Evolutionary conservation across 805 yeast genomes (phyloP), one percentile per base, ranked within the genome.

Genomic region (Clavispora asparagi): DNA sequence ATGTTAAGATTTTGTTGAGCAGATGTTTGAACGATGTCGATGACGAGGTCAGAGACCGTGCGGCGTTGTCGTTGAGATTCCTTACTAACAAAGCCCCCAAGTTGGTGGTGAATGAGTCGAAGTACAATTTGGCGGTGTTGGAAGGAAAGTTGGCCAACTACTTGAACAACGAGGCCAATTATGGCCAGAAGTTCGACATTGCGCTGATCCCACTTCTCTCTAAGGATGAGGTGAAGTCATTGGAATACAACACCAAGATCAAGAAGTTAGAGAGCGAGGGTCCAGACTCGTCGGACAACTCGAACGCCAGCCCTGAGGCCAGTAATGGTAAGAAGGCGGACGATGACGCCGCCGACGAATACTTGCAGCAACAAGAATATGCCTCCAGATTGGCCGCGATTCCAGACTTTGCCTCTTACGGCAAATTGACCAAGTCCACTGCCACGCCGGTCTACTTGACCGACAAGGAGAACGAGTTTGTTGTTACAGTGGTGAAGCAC

Each of bases 21-120:
- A 83, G 97, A 70, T 89, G 96, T 55, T 78, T 90, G 54, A 86
- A 79, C 54, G 99, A 92, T 66, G 79, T 76, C 39, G 97, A 92
- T 64, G 99, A 92, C 67, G 99, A 92, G 69, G 99, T 94, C 30
- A 88, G 99, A 74, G 99, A 92, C 64, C 83, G 99, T 64, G 97
- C 99, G 9, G 86, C 95, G 2, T 73, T 92, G 56, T 84, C 96
- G 1, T 76, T 92, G 60, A 77, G 81, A 53, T 79, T 90, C 50
- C 77, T 87, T 51, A 58, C 60, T 17, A 59, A 54, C 41, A 55
- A 63, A 7, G 59, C 62, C 43, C 64, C 65, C 47, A 59, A 60
- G 43, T 80, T 85, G 55, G 77, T 91, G 51, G 77, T 82, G 45
- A 86, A 91, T 45, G 79, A 80, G 43, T 74, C 80, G 49, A 78